Base-by-base conservation (phyloP, 345 rosid species). In the Melaleuca alternifolia region DNA sequence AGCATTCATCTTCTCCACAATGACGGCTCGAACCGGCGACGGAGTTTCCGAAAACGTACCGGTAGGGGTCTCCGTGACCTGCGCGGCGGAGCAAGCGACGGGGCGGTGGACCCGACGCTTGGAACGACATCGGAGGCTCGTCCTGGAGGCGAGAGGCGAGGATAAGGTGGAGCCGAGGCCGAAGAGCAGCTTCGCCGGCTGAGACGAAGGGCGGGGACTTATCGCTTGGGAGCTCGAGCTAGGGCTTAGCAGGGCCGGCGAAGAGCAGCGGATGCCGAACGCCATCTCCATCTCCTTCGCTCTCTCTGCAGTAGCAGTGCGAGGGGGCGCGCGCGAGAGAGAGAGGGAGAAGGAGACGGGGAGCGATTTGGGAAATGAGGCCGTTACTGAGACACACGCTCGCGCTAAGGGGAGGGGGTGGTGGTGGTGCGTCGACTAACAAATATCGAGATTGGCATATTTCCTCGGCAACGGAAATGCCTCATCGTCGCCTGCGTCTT, bases 81-180 rank as follows among this genome's bases (percentile, higher is more conserved):
- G 91, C 91, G 97, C 90, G 87, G 86, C 94, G 85, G 99, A 93
- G 92, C 97, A 95, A 61, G 90, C 88, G 92, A 94, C 89, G 26
- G 94, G 92, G 83, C 84, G 85, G 85, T 50, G 89, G 85, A 84
- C 46, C n/a, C 44, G 85, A n/a, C 77, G 87, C 85, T 89, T 85
- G 30, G 93, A 86, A 88, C 86, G 91, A 57, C 89, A 88, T 54
- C 88, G 94, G 52, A 95, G 93, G 85, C 91, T 86, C 16, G 87
- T n/a, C 65, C 86, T 82, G 12, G 88, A 87, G 87, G 86, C 82
- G 65, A 92, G 65, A 54, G 84, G 82, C 8, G 92, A 89, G 86
- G 96, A 87, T 18, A 92, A 92, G 90, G 86, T 87, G 48, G 48
- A 33, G 26, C 81, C 48, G 86, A 90, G 90, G 84, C 92, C 92